phyloP scores from a whole-genome alignment of 2,329 filamentous ascomycete genomes.

The Paecilomyces fulvus region DNA sequence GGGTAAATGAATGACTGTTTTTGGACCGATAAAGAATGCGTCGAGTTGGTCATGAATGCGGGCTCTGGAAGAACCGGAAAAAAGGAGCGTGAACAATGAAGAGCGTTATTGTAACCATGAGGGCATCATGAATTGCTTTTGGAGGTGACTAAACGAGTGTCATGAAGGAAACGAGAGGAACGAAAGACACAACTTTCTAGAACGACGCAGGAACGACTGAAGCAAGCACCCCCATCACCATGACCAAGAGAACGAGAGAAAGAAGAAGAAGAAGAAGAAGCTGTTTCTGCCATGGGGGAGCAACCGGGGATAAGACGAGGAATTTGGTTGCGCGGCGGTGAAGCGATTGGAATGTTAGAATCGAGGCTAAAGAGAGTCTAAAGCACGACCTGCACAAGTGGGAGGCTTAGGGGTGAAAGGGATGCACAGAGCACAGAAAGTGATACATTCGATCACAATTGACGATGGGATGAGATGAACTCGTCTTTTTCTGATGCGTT shows the following conservation, averaged over 20 bases:
- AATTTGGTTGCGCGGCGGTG: slow-evolving; percentile 24
- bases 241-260: not conserved
- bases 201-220: not conserved
- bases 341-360: slow-evolving; percentile 8
- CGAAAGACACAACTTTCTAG: not conserved
- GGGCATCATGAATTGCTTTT: not conserved
- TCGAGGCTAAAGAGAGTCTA: slow-evolving; percentile 1
- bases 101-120: slow-evolving; percentile 4
- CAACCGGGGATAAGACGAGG: slow-evolving; percentile 7
- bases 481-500: not conserved
- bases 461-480: not conserved
- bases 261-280: not conserved
- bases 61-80: slow-evolving; percentile 1
- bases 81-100: not conserved
- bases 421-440: not conserved
- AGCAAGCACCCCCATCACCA: not conserved
- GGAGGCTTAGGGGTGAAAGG: not conserved
- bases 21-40: slow-evolving; percentile 2
- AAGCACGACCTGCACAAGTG: slow-evolving; percentile 1
- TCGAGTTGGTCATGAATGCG: slow-evolving; percentile 6
- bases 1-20: not conserved
- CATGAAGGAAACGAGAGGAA: not conserved
- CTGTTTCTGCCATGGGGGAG: not conserved
- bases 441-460: not conserved
- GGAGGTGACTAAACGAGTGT: slow-evolving; percentile 3